Base-by-base conservation (phyloP, 1,139 yeast genomes). In the Pichiaceae sp. region DNA sequence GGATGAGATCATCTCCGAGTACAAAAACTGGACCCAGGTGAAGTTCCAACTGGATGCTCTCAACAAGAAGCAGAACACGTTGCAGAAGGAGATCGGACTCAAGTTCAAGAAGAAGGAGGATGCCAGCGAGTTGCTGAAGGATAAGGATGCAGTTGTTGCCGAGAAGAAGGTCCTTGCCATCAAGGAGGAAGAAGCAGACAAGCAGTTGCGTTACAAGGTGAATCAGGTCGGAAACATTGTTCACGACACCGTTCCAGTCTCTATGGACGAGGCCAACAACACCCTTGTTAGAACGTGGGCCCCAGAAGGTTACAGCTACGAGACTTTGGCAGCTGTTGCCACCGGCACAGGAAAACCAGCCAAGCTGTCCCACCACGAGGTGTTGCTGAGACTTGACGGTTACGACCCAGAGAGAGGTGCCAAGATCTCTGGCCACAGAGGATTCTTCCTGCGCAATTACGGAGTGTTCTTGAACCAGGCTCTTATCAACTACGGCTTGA, bases 371-470 rank as follows among this genome's bases (percentile, higher is more conserved):
- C 98, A 91, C 60, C 98, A 91, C 60, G 98, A 91, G 68, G 82
- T 93, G 39, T 72, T 93, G 51, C 73, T 93, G 51, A 79, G 97
- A 66, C 71, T 91, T 50, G 96, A 91, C 56, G 99, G 99, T 47
- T 91, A 86, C 62, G 99, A 91, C 60, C 97, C 96, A 48, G 98
- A 91, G 65, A 83, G 99, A 68, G 99, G 99, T 61, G 95, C 86
- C 46, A 84, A 89, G 68, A 80, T 91, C 50, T 91, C 91, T 41
- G 99, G 99, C 45, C 99, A 91, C 73, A 83, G 99, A 67, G 99
- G 99, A 46, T 91, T 87, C 68, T 91, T 91, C 66, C 72, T 93
- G 60, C 80, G 96, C 68, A 83, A 82, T 62, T 83, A 76, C 54
- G 98, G 98, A 65, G 98, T 91, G 29, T 93, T 89, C 67, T 75